Evolutionary conservation across 2,329 filamentous ascomycete species (phyloP), one percentile per base, ranked within the genome.

Genomic region (Chaetomium olivaceum): DNA sequence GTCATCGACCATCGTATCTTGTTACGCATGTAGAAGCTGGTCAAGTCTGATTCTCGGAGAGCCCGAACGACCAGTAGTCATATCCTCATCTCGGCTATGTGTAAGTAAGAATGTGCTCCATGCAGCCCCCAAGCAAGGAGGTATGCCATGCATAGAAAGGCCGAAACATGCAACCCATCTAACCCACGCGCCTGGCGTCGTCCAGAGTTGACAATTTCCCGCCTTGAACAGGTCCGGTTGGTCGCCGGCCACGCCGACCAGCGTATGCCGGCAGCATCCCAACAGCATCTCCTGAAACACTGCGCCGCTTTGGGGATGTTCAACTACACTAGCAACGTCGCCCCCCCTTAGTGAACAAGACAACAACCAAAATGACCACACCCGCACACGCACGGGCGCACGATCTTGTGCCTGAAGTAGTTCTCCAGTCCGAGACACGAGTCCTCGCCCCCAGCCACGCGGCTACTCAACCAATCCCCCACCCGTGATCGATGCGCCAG

Each of bases 111-210:
- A 48, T 23, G 8, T 23, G 33, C 21, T 43, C 23, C 25, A 48
- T 59, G 29, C 58, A 60, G 58, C 58, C 58, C 58, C 58, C 36
- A 16, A 36, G 21, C n/a, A 19, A 33, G 25, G 21, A 31, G 19
- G 23, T 11, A 7, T 31, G 50, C 33, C 19, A 7, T 46, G 50
- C 58, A 36, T 48, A 29, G 52, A 50, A 39, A n/a, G n/a, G 52
- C 52, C 60, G 60, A 62, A 62, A 62, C 60, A 62, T 6, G n/a
- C 27, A 23, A 36, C 52, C 51, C 36, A 21, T 11, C 43, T 19
- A 25, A 23, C 11, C 50, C 33, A 55, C 23, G 4, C 16, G n/a
- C n/a, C 46, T 25, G n/a, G 29, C 9, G 9, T 33, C 46, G 4
- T 59, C 21, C 31, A 54, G 19, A 23, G 12, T 33, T 8, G 16